These are phyloP conservation scores for Talaromyces sp. DNA, from an alignment of 2,329 filamentous ascomycete genomes.

Conservation along the genomic window DNA sequence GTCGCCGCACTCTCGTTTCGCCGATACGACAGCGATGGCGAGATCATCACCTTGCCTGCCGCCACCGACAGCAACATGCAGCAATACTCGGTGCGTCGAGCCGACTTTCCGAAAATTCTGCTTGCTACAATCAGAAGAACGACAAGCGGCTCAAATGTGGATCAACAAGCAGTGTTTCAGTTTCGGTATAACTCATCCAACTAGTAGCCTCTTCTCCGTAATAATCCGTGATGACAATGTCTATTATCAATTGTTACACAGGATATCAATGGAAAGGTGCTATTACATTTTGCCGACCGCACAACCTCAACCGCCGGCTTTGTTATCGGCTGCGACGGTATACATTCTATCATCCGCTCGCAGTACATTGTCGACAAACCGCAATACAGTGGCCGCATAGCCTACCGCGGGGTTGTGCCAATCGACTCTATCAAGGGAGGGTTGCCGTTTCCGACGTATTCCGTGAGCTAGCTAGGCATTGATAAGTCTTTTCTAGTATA, in stretches of 20 bases:
- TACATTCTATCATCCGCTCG: conserved; percentile 16
- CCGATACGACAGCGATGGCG: conserved; percentile 3
- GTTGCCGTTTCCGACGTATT: conserved; percentile 14
- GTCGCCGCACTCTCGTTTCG: conserved; percentile 25
- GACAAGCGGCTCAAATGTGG: conserved; percentile 8
- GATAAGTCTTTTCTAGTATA: conserved; percentile 20
- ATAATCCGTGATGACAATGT: neutral
- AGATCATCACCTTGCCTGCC: conserved; percentile 7
- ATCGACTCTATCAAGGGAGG: conserved; percentile 18
- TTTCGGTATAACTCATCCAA: neutral
- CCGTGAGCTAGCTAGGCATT: conserved; percentile 12
- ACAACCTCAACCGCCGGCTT: conserved; percentile 16
- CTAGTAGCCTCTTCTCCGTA: neutral
- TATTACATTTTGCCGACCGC: conserved; percentile 13
- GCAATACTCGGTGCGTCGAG: conserved; percentile 11
- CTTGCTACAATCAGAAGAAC: conserved; percentile 6
- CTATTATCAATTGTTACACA: neutral
- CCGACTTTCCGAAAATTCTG: conserved; percentile 12
- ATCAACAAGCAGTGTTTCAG: neutral
- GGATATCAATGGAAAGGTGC: conserved; percentile 5
- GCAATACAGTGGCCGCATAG: conserved; percentile 22
- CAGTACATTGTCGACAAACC: conserved; percentile 13
- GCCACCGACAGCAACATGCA: neutral
- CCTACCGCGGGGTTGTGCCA: conserved; percentile 22
- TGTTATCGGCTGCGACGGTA: conserved; percentile 23